Evolutionary conservation across 129 eudicot genomes (phyloP).

Genomic region (Ambrosia trifida): DNA sequence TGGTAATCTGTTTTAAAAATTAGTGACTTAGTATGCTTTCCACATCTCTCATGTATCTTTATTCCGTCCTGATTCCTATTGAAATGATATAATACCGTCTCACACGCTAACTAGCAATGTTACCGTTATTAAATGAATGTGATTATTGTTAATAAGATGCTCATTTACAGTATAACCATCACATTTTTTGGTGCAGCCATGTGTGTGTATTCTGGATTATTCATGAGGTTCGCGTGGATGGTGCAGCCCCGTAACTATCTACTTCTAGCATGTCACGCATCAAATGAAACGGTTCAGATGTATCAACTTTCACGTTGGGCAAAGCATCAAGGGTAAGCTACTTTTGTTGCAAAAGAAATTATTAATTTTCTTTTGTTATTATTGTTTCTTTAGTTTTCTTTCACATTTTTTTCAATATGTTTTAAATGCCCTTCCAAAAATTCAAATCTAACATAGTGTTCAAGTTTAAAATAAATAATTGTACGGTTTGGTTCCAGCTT

Average conservation of each 20-base stretch:
- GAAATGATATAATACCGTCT: background rate
- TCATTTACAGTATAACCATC: conserved; percentile 1
- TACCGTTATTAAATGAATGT: conserved; percentile 10
- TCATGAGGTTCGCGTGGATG: conserved; percentile 97
- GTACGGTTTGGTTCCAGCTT: background rate
- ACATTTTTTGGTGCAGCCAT: conserved; percentile 47
- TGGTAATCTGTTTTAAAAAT: background rate
- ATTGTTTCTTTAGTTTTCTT: background rate
- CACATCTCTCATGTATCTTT: background rate
- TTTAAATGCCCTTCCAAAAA: background rate
- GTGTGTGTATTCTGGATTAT: conserved; percentile 78
- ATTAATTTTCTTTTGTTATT: background rate
- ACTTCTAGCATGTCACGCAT: conserved; percentile 79
- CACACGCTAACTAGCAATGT: background rate
- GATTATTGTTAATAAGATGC: conserved; percentile 8
- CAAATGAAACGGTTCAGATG: conserved; percentile 78
- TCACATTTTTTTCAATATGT: background rate
- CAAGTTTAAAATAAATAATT: background rate
- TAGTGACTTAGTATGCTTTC: background rate
- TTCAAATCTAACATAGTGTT: background rate
- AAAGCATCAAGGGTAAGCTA: conserved; percentile 71
- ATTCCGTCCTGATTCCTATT: background rate
- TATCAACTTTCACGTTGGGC: conserved; percentile 88
- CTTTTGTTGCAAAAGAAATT: background rate
- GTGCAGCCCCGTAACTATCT: conserved; percentile 84